These are phyloP conservation scores for Allomyces macrogynus DNA, from an alignment of 192 early-diverging fungal species.

Conservation along the genomic window DNA sequence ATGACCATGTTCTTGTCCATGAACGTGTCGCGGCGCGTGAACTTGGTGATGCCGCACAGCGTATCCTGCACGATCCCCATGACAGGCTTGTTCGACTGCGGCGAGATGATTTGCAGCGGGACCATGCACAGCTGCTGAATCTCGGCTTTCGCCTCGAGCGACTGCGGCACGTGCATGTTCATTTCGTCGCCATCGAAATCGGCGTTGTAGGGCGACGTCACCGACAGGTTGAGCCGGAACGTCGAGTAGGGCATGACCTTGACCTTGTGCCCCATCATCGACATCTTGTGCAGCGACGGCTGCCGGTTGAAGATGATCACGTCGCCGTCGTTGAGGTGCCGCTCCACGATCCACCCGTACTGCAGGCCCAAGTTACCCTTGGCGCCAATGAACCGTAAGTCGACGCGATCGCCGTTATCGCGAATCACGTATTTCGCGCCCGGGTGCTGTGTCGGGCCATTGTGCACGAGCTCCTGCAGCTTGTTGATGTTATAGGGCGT, in stretches of 20 bases:
- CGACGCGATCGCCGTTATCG: constrained; percentile 81
- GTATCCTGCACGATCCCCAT: constrained; percentile 99
- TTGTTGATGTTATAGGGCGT: constrained; percentile 90
- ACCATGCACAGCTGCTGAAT: constrained; percentile 95
- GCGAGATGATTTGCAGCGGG: constrained; percentile 87
- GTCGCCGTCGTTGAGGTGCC: constrained; percentile 86
- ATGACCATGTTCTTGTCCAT: constrained; percentile 73
- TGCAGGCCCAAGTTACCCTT: constrained; percentile 67
- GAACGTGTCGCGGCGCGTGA: constrained; percentile 85
- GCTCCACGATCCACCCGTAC: constrained; percentile 80
- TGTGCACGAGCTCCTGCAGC: constrained; percentile 66
- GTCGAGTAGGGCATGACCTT: constrained; percentile 98
- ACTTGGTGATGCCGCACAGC: constrained; percentile 83
- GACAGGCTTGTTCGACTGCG: constrained; percentile 91
- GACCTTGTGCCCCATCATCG: constrained; percentile 97
- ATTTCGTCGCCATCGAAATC: constrained; percentile 99
- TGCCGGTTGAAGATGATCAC: constrained; percentile 98
- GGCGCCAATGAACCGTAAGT: constrained; percentile 68
- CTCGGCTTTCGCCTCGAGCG: constrained; percentile 87
- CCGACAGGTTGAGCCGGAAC: constrained; percentile 91
- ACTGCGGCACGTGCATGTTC: constrained; percentile 98
- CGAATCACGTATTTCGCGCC: constrained; percentile 94
- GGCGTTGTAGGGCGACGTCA: constrained; percentile 94
- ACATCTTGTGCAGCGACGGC: constrained; percentile 97
- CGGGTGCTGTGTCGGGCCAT: constrained; percentile 80